Evolutionary conservation across 257 asterid species (phyloP), one percentile per base, ranked within the genome.

Genomic region (Schizonepeta tenuifolia): DNA sequence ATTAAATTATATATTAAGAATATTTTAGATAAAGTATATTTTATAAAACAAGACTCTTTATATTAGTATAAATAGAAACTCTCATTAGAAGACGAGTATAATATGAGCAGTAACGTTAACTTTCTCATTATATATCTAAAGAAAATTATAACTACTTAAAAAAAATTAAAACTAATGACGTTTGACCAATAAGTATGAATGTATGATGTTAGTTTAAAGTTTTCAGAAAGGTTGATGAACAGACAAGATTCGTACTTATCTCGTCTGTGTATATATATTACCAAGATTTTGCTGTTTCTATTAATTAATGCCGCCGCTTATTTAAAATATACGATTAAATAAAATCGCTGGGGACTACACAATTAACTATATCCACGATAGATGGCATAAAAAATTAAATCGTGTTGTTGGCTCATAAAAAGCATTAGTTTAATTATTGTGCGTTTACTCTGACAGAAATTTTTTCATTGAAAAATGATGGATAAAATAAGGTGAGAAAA

Each of bases 231-330:
- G 50, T 77, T 44, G 70, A 63, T 47, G 54, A 41, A 56, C 21
- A 72, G 70, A 51, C 70, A 81, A 78, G 82, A 81, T 71, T 74
- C 69, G 74, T 53, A 59, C 76, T 71, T 72, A 78, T 81, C 84
- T 43, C 72, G 18, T 72, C 69, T 67, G 69, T 24, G 66, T 77
- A 77, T 24, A 69, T 77, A 77, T 79, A 63, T 46, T 71, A 28
- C 50, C 71, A 75, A 73, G 73, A 75, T 78, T 10, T 73, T 74
- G 68, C 44, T 71, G 80, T 71, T 72, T 41, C 68, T 50, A 36
- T 49, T 71, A 47, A 56, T 65, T 46, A 36, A 56, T 33, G 69
- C 74, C 81, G 70, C 70, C 77, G 46, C 71, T 65, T 63, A 60
- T 60, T 74, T 5, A 5, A 6, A 70, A 31, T 70, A 3, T 47